Percentiles rank a stretch among this genome's conserved stretches.
These are phyloP conservation scores for Aspergillus sp. DNA, from an alignment of 2,329 filamentous ascomycete species.

Conservation along the genomic window DNA sequence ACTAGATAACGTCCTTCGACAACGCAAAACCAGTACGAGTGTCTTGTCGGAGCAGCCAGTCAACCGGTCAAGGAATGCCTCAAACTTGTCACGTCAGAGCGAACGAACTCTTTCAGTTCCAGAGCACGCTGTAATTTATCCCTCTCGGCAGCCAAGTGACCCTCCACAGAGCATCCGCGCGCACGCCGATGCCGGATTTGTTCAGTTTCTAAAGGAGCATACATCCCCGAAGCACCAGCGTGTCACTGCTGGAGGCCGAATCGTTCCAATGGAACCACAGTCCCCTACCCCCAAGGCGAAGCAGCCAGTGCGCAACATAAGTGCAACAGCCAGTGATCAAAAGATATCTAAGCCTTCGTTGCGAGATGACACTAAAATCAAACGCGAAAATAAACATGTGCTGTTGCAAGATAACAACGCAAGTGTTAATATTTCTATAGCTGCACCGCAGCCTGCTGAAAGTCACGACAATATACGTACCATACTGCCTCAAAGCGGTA, in stretches of 20 bases:
- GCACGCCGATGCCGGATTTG: conserved; percentile 47
- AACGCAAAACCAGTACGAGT: conserved; percentile 21
- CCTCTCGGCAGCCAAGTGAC: conserved; percentile 34
- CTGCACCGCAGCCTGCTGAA: conserved; percentile 10
- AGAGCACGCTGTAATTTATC: conserved; percentile 21
- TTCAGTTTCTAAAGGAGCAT: conserved; percentile 49
- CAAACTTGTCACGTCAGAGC: conserved; percentile 24
- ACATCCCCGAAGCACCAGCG: conserved; percentile 52
- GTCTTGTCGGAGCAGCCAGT: conserved; percentile 29
- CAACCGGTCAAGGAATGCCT: conserved; percentile 27
- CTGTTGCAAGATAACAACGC: background rate
- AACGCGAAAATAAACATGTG: conserved; percentile 1
- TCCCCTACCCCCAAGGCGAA: conserved; percentile 40
- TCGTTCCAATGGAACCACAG: conserved; percentile 48
- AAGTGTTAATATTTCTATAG: conserved; percentile 1
- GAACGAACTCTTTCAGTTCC: conserved; percentile 17
- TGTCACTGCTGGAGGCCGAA: conserved; percentile 51
- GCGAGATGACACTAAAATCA: conserved; percentile 5
- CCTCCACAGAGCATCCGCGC: conserved; percentile 35
- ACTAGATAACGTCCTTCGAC: conserved; percentile 28
- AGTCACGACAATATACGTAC: background rate
- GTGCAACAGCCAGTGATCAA: background rate
- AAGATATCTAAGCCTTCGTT: background rate
- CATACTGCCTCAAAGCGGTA: background rate
- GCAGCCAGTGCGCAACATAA: conserved; percentile 22